Evolutionary conservation across 1,284 basidiomycete genomes (phyloP).

Genomic region (Polyporus tsugae): DNA sequence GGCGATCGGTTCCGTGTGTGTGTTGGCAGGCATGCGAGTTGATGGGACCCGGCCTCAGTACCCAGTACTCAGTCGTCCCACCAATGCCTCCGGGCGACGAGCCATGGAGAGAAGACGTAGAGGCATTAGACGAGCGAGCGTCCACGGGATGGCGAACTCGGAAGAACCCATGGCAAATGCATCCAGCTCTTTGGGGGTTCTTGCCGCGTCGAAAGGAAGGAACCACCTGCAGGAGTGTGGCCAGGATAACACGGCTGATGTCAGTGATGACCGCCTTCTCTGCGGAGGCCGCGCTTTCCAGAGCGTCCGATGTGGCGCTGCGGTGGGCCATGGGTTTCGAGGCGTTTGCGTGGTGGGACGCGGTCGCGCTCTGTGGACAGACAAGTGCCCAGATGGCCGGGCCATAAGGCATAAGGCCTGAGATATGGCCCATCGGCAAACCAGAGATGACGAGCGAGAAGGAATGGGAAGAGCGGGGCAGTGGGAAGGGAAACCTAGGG

Average conservation of each 20-base stretch:
- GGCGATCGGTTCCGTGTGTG: not conserved
- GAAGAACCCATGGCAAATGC: constrained; percentile 4
- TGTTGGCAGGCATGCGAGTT: not conserved
- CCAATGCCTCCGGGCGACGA: constrained; percentile 2
- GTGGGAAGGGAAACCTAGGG: not conserved
- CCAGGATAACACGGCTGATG: not conserved
- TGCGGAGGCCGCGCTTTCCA: constrained; percentile 24
- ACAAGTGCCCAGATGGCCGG: constrained; percentile 13
- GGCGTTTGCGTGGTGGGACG: not conserved
- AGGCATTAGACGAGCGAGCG: not conserved
- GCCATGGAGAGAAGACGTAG: not conserved
- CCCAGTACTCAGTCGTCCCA: not conserved
- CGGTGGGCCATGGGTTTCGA: not conserved
- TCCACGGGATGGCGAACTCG: not conserved
- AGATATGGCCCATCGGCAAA: not conserved
- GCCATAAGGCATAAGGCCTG: not conserved
- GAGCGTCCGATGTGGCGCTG: constrained; percentile 8
- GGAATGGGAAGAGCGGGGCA: not conserved
- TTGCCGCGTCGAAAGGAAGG: not conserved
- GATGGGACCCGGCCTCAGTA: not conserved
- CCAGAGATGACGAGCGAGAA: not conserved
- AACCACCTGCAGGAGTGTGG: not conserved
- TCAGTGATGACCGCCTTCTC: constrained; percentile 10
- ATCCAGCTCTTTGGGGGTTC: not conserved
- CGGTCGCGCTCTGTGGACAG: not conserved